Evolutionary conservation across 2,329 filamentous ascomycete species (phyloP).

Genomic region (Raffaelea deltoideospora): DNA sequence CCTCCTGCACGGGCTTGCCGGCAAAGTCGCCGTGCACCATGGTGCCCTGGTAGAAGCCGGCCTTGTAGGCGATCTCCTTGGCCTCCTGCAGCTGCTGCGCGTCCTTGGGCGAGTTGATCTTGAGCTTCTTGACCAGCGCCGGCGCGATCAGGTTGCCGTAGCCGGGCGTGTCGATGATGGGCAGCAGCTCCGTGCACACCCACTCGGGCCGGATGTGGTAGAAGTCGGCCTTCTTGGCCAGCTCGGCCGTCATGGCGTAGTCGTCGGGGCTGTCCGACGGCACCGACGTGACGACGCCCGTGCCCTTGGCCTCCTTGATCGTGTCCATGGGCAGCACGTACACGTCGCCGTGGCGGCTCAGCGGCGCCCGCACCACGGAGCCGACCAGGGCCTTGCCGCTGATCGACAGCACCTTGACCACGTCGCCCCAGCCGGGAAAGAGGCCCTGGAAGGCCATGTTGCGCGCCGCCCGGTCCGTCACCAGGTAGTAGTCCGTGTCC

Average conservation of each 20-base stretch:
- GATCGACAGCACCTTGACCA: constrained; percentile 58
- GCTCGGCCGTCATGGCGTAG: constrained; percentile 73
- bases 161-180: constrained; percentile 77
- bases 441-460: constrained; percentile 95
- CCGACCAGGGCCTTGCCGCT: constrained; percentile 70
- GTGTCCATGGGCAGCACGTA: constrained; percentile 91
- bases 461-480: constrained; percentile 44
- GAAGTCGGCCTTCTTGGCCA: constrained; percentile 90
- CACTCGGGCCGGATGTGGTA: constrained; percentile 95
- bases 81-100: constrained; percentile 79
- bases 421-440: constrained; percentile 47
- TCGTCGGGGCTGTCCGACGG: constrained; percentile 95
- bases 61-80: constrained; percentile 93
- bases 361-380: constrained; percentile 75
- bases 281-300: constrained; percentile 88
- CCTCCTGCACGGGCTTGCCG: constrained; percentile 67
- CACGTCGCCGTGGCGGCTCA: constrained; percentile 73
- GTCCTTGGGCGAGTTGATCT: constrained; percentile 95
- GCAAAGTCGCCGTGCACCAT: constrained; percentile 81
- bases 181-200: constrained; percentile 78
- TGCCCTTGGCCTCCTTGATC: constrained; percentile 84
- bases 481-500: constrained; percentile 60
- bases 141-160: constrained; percentile 68
- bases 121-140: constrained; percentile 75
- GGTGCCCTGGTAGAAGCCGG: constrained; percentile 89